Evolutionary conservation across 1,139 yeast species (phyloP), one percentile per base, ranked within the genome.

Genomic region (Scheffersomyces stambukii): DNA sequence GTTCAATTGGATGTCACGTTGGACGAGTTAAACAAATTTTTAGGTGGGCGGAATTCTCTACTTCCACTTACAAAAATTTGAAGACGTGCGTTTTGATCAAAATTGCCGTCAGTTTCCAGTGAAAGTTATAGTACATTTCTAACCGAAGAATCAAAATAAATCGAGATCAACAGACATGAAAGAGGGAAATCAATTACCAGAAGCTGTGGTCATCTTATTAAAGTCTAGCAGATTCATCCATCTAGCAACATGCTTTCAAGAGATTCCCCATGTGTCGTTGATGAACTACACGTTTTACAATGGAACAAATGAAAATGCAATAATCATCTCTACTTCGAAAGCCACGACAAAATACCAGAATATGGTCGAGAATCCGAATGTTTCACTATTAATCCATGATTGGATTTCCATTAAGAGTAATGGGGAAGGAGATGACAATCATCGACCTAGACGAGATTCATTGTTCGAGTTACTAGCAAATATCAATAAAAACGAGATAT

Each of bases 351-450:
- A 86, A 54, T 83, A 70, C 52, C 55, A 69, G 21, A 85, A 88
- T 52, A 72, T 88, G 35, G 42, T 53, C 8, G 55, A 63, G 22
- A 88, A 88, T 49, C 86, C 88, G 5, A 67, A 73, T 25, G 95
- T 88, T 7, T 81, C 95, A 0, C 52, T 88, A 27, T 64, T 88
- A 32, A 76, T 88, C 24, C 96, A 88, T 48, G 96, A 88, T 48
- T 85, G 95, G 95, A 75, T 78, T 19, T 70, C 81, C 11, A 75
- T 80, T 4, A 74, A 74, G 31, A 33, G 40, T 6, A 50, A 47
- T 3, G 23, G 30, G 0, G 42, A 42, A 6, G 32, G 40, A 5
- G 35, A 35, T 6, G 36, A 37, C 38, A 39, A 38, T 10, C 30
- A 25, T 6, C 9, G 8, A 5, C 46, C 52, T 19, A 48, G 69